Conservation (phyloP, 805 yeast genomes). For the Cyberlindnera misumaiensis region DNA sequence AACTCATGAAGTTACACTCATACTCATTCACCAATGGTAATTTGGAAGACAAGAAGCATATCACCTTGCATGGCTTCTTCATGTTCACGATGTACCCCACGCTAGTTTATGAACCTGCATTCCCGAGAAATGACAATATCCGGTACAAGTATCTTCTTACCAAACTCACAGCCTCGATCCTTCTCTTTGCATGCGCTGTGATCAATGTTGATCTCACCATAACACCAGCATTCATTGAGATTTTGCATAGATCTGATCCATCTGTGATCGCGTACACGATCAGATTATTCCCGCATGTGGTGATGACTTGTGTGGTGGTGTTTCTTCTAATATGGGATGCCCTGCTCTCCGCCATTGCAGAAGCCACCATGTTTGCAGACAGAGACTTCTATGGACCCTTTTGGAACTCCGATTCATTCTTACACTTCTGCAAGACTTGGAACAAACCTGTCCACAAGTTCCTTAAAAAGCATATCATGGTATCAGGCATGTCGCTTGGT, state of each 20-base stretch:
- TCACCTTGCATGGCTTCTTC: neutral
- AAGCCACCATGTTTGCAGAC: neutral
- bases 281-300: neutral
- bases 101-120: neutral
- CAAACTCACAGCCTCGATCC: neutral
- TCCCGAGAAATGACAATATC: neutral
- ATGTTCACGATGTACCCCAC: slow-evolving; percentile 1
- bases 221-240: neutral
- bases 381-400: neutral
- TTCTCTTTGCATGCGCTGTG: neutral
- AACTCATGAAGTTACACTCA: neutral
- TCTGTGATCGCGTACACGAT: neutral
- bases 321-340: neutral
- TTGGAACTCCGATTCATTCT: neutral
- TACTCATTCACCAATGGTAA: neutral
- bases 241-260: neutral
- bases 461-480: neutral
- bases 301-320: neutral
- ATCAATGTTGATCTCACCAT: neutral
- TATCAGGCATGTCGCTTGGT: neutral
- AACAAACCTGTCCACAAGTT: neutral
- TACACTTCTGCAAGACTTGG: neutral
- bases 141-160: neutral
- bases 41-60: neutral
- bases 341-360: neutral